Evolutionary conservation across 2,329 filamentous ascomycete species (phyloP), one percentile per base, ranked within the genome.

Genomic region (Venturia carpophila): DNA sequence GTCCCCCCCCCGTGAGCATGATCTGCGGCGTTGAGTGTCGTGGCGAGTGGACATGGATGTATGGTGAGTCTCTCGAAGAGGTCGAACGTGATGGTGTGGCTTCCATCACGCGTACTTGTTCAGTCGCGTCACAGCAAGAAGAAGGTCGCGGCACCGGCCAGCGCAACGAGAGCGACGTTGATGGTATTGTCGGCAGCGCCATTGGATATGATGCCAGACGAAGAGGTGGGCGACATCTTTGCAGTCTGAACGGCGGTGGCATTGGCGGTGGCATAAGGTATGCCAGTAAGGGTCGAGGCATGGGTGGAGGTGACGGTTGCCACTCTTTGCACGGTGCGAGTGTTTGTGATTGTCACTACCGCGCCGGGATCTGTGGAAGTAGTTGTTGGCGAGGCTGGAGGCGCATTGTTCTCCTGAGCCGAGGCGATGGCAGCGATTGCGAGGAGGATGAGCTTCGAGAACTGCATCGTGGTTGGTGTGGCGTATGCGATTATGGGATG

Each of bases 251-350:
- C 39, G 34, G 60, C 37, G n/a, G 60, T 61, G 1, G 60, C 60
- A 45, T 42, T 61, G 42, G 60, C 60, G n/a, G 21, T 17, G 21
- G 39, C 37, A 61, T 61, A 61, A 1, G 37, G 37, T 5, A 42
- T 27, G 10, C 60, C 60, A 27, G 42, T 63, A 24, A n/a, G 43
- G 24, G 11, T n/a, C 6, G 62, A 30, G 13, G 43, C 21, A 24
- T 34, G 37, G 24, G 47, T 63, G 45, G 41, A 39, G 34, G 62
- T 63, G 37, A 43, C 62, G n/a, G 62, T 63, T 39, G 45, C n/a
- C 24, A 63, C 62, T 24, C 62, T 43, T 9, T 34, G 47, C 19
- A 63, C 62, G 39, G 62, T 63, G 62, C 62, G 62, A n/a, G 62
- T 63, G 24, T 39, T 49, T 5, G 42, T 49, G 62, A 63, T 39